phyloP scores from a whole-genome alignment of 2,329 filamentous ascomycete genomes.

The Leptographium lundbergii region DNA sequence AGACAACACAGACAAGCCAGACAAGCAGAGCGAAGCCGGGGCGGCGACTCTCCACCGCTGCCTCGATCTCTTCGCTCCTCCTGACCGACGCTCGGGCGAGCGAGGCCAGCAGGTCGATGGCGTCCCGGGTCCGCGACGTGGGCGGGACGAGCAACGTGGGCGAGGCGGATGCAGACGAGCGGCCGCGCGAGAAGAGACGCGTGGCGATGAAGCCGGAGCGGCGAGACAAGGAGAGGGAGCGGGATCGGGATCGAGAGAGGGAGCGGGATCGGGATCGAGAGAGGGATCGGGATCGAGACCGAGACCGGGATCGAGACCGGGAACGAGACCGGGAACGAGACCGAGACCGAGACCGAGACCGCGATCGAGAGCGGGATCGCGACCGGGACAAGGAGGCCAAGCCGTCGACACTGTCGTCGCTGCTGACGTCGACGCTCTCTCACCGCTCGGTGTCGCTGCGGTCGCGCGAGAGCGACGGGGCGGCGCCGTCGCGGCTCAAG shows the following conservation, averaged over 20 bases:
- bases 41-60: not conserved
- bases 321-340: not conserved
- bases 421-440: slow-evolving; percentile 2
- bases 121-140: not conserved
- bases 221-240: not conserved
- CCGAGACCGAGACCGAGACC: not conserved
- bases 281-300: not conserved
- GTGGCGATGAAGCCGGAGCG: not conserved
- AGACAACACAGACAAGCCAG: too few relatives aligned
- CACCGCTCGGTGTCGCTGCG: not conserved
- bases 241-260: not conserved
- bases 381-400: not conserved
- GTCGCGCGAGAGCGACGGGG: slow-evolving; percentile 10
- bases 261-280: not conserved
- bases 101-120: not conserved
- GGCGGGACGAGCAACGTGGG: not conserved
- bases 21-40: too few relatives aligned
- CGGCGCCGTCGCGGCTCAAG: slow-evolving; percentile 1
- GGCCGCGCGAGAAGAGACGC: not conserved
- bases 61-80: too few relatives aligned
- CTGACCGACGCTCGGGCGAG: too few relatives aligned
- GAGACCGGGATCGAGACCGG: not conserved
- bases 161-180: not conserved
- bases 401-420: slow-evolving; percentile 7
- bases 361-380: not conserved